Conservation (phyloP, 306 rosid genomes). For the Canavalia gladiata region DNA sequence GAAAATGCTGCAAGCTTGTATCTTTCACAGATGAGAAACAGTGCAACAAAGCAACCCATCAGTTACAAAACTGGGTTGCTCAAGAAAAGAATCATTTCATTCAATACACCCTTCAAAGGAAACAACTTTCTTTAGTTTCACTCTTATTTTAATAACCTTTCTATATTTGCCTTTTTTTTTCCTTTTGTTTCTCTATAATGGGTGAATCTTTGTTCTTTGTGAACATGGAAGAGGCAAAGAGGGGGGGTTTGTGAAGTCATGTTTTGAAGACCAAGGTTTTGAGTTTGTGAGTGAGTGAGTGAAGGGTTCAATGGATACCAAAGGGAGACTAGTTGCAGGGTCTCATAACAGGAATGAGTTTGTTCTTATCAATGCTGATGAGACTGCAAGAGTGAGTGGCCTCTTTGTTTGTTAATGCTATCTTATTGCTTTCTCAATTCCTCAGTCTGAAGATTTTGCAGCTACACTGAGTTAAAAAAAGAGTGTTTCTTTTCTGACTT, state of each 20-base stretch:
- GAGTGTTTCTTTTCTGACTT: slow-evolving; percentile 23
- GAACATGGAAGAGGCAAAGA: slow-evolving; percentile 42
- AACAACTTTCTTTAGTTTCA: slow-evolving; percentile 32
- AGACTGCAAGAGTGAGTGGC: slow-evolving; percentile 71
- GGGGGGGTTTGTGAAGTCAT: slow-evolving; percentile 20
- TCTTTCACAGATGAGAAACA: slow-evolving; percentile 39
- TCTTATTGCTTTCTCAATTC: slow-evolving; percentile 16
- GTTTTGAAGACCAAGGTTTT: slow-evolving; percentile 46
- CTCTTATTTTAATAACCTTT: slow-evolving; percentile 32
- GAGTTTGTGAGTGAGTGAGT: slow-evolving; percentile 3
- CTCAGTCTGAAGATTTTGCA: slow-evolving; percentile 21
- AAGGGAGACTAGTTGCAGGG: slow-evolving; percentile 77
- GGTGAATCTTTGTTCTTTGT: slow-evolving; percentile 45
- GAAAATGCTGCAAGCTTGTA: slow-evolving; percentile 37
- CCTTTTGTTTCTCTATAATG: neutral
- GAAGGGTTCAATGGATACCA: slow-evolving; percentile 65
- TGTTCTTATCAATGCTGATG: slow-evolving; percentile 87
- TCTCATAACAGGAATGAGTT: slow-evolving; percentile 88
- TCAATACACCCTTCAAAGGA: slow-evolving; percentile 21
- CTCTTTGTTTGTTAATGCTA: neutral
- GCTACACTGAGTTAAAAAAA: slow-evolving; percentile 7
- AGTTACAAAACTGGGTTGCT: slow-evolving; percentile 43
- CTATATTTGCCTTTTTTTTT: slow-evolving; percentile 35
- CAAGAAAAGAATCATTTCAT: slow-evolving; percentile 63
- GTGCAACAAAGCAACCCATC: slow-evolving; percentile 29